phyloP scores from a whole-genome alignment of 1,284 basidiomycete genomes.

The Leccinum ponderosum region DNA sequence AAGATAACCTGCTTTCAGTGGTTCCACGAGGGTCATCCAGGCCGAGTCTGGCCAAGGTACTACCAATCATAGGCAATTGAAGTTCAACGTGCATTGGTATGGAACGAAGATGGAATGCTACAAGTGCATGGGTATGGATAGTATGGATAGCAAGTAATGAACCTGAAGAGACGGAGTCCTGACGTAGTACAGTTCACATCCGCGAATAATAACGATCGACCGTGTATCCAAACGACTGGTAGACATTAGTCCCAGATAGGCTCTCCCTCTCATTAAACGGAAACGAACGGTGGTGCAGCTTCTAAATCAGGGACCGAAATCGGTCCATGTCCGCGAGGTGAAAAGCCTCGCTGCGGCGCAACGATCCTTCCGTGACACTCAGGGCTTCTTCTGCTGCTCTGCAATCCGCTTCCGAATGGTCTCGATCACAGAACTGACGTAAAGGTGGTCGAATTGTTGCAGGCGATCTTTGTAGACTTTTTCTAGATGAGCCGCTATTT shows the following conservation, averaged over 20 bases:
- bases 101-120: neutral
- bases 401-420: slow-evolving; percentile 36
- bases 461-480: slow-evolving; percentile 32
- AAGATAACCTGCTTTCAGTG: neutral
- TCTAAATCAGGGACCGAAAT: slow-evolving; percentile 21
- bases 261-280: neutral
- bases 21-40: slow-evolving; percentile 2
- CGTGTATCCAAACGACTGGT: slow-evolving; percentile 1
- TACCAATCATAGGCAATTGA: slow-evolving; percentile 1
- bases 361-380: slow-evolving; percentile 17
- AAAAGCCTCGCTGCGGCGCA: slow-evolving; percentile 3
- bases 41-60: neutral
- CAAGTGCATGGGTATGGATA: slow-evolving; percentile 1
- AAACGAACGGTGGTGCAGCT: neutral
- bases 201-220: slow-evolving; percentile 11
- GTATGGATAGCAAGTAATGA: neutral
- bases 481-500: slow-evolving; percentile 30
- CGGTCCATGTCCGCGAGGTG: slow-evolving; percentile 9
- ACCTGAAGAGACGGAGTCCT: slow-evolving; percentile 6
- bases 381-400: slow-evolving; percentile 34
- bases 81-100: neutral
- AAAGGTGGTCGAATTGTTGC: slow-evolving; percentile 37
- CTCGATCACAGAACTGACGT: slow-evolving; percentile 35
- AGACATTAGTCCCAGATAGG: slow-evolving; percentile 2
- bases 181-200: slow-evolving; percentile 8